Conservation (phyloP, 345 rosid species). For the Moricandia arvensis region DNA sequence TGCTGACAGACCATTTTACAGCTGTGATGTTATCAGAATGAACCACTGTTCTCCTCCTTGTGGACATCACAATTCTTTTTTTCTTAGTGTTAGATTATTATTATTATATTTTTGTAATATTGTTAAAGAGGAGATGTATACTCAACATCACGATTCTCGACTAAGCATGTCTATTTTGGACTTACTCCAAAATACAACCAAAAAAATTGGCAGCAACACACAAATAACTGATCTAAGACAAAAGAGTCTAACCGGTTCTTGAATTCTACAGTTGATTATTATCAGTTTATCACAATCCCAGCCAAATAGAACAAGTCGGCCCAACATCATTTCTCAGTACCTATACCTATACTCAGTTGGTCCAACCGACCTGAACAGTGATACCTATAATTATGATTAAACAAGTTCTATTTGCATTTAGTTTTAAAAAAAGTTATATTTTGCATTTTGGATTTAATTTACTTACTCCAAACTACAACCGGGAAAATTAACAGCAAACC, state of each 20-base stretch:
- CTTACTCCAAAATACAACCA: constrained; percentile 22
- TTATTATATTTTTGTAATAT: too few species aligned
- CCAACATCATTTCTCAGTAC: constrained; percentile 24
- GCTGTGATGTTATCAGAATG: too few species aligned
- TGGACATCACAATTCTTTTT: too few species aligned
- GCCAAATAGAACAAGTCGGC: constrained; percentile 1
- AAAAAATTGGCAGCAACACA: too few species aligned
- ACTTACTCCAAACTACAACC: constrained; percentile 22
- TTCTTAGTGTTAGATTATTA: too few species aligned
- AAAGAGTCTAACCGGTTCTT: background rate
- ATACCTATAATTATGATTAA: constrained; percentile 40
- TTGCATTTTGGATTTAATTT: constrained; percentile 18
- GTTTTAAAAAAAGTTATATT: background rate
- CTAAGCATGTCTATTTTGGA: constrained; percentile 1
- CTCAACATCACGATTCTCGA: background rate
- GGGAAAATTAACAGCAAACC: constrained; percentile 13
- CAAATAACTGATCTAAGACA: too few species aligned
- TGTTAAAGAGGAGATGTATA: too few species aligned
- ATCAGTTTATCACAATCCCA: background rate
- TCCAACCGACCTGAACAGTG: constrained; percentile 93
- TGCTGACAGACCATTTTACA: too few species aligned
- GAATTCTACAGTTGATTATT: background rate
- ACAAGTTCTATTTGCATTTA: background rate
- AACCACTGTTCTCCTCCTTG: too few species aligned
- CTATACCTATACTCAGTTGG: constrained; percentile 62